Conservation (phyloP, 1,139 yeast genomes). For the Kurtzmaniella quercitrusa region DNA sequence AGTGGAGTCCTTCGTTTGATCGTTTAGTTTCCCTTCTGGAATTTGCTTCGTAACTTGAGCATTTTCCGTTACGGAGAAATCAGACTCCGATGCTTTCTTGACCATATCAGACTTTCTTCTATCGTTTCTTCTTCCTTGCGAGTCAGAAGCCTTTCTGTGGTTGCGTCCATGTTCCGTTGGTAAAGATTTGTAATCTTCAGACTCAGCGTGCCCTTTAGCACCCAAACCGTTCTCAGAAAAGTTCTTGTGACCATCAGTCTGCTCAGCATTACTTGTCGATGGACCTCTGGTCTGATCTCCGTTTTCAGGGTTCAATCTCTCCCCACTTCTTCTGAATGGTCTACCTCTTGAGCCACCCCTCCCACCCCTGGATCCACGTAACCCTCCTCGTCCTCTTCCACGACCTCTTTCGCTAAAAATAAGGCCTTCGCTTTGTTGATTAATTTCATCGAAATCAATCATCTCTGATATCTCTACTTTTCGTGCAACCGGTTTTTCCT, state of each 20-base stretch:
- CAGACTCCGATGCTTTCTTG: background rate
- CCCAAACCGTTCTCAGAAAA: no score
- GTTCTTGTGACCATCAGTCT: no score
- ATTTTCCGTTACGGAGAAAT: background rate
- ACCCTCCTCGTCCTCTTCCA: constrained; percentile 15
- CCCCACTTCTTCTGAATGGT: background rate
- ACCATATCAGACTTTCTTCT: background rate
- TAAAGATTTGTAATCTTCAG: background rate
- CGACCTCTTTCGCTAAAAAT: constrained; percentile 18
- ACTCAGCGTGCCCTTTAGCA: no score
- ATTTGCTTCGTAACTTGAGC: no score
- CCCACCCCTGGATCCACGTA: constrained; percentile 8
- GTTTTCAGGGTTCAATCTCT: background rate
- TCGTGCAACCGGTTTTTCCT: background rate
- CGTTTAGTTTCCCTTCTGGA: no score
- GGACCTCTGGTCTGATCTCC: background rate
- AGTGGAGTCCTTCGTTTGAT: background rate
- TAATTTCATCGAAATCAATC: background rate
- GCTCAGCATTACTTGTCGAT: background rate
- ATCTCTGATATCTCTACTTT: background rate
- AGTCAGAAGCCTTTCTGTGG: background rate
- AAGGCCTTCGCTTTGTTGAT: background rate
- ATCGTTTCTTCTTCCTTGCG: background rate
- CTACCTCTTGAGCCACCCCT: constrained; percentile 11
- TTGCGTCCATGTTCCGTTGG: background rate